Conservation (phyloP, 129 eudicot genomes). For the Saposhnikovia divaricata region DNA sequence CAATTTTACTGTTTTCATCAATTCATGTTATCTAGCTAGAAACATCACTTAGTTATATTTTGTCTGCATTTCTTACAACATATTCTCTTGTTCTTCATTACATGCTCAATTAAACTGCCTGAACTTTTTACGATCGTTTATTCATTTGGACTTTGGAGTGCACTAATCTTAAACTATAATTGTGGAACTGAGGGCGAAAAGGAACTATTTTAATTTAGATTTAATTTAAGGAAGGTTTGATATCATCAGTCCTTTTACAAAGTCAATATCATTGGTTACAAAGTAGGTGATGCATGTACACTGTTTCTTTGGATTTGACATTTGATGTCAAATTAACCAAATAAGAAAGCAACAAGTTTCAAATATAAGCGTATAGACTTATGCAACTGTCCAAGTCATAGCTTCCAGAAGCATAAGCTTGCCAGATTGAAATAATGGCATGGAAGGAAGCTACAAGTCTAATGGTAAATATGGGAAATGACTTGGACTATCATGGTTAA, state of each 20-base stretch:
- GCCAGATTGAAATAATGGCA: neutral
- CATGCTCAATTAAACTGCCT: neutral
- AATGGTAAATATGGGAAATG: neutral
- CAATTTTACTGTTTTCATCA: too few relatives aligned
- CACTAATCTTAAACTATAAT: too few relatives aligned
- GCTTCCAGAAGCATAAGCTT: neutral
- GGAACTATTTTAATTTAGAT: too few relatives aligned
- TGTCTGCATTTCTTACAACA: too few relatives aligned
- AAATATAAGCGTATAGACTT: neutral
- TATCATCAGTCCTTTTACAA: neutral
- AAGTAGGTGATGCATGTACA: slow-evolving; percentile 21
- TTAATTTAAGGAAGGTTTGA: neutral
- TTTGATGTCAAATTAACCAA: slow-evolving; percentile 10
- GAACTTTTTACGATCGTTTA: neutral
- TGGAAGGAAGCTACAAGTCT: neutral
- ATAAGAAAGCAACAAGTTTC: neutral
- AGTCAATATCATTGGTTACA: slow-evolving; percentile 18
- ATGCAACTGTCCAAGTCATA: neutral
- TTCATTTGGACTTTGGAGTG: too few relatives aligned
- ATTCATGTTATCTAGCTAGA: too few relatives aligned
- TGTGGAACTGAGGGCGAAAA: too few relatives aligned
- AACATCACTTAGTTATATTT: too few relatives aligned
- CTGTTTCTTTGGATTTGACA: neutral
- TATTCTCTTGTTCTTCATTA: neutral
- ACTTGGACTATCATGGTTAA: neutral